phyloP scores from a whole-genome alignment of 768 basidiomycete species.

The Suillus brevipes region DNA sequence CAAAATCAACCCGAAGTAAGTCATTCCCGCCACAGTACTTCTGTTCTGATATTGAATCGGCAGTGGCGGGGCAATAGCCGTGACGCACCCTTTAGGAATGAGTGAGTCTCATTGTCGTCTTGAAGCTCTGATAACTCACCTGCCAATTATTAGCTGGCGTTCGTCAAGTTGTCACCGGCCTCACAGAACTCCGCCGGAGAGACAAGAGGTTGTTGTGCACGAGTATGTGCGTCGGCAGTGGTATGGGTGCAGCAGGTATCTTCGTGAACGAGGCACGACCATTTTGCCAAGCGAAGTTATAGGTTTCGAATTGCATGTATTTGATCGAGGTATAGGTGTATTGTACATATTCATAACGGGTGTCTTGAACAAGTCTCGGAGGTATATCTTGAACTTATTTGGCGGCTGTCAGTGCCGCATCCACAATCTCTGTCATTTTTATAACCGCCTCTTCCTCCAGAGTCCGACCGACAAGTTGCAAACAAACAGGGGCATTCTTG shows the following conservation, averaged over 20 bases:
- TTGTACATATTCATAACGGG: neutral
- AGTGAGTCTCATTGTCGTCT: slow-evolving; percentile 46
- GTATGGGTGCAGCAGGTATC: slow-evolving; percentile 85
- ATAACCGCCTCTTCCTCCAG: slow-evolving; percentile 78
- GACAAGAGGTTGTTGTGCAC: slow-evolving; percentile 75
- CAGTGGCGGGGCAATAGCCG: slow-evolving; percentile 84
- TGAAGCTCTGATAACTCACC: slow-evolving; percentile 15
- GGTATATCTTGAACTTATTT: slow-evolving; percentile 1
- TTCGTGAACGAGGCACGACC: slow-evolving; percentile 66
- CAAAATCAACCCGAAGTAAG: slow-evolving; percentile 85
- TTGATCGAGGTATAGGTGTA: slow-evolving; percentile 1
- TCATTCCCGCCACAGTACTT: slow-evolving; percentile 10
- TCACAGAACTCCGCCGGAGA: slow-evolving; percentile 74
- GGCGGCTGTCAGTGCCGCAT: slow-evolving; percentile 44
- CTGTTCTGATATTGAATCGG: slow-evolving; percentile 9
- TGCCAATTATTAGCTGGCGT: slow-evolving; percentile 58
- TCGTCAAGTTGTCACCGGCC: slow-evolving; percentile 86
- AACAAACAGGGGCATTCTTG: slow-evolving; percentile 55
- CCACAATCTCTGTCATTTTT: slow-evolving; percentile 66
- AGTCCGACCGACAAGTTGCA: slow-evolving; percentile 70
- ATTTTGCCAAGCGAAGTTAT: slow-evolving; percentile 26
- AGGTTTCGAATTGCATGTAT: slow-evolving; percentile 1
- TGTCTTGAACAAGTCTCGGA: neutral
- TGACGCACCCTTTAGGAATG: slow-evolving; percentile 83
- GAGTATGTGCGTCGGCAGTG: slow-evolving; percentile 80